Conservation (phyloP, 164 flowering plant genomes). For the Piper longum region DNA sequence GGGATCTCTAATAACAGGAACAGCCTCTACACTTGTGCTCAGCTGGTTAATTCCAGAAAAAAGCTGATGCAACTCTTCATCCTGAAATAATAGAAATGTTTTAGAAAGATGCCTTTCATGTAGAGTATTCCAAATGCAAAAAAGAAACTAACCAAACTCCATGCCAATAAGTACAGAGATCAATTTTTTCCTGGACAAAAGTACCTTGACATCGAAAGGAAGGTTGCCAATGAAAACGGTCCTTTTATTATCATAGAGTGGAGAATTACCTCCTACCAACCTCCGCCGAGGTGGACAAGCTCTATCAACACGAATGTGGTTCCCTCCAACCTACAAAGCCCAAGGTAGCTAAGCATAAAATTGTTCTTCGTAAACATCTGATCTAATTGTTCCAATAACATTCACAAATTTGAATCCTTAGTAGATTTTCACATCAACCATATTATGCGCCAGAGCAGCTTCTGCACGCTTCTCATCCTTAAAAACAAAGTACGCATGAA, state of each 20-base stretch:
- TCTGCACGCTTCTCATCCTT: constrained; percentile 63
- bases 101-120: neutral
- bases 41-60: constrained; percentile 47
- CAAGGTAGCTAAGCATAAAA: neutral
- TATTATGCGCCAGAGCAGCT: constrained; percentile 72
- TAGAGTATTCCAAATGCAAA: neutral
- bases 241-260: constrained; percentile 68
- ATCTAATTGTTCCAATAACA: neutral
- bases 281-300: constrained; percentile 97
- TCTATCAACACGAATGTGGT: constrained; percentile 86
- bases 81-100: constrained; percentile 26
- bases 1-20: constrained; percentile 73
- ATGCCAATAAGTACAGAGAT: neutral
- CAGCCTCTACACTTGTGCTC: constrained; percentile 64
- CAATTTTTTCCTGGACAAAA: neutral
- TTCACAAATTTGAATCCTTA: neutral
- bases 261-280: constrained; percentile 51
- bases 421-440: constrained; percentile 49
- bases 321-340: constrained; percentile 54
- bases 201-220: constrained; percentile 93
- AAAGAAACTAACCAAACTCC: neutral
- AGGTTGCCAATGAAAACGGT: constrained; percentile 93
- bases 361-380: too few relatives aligned
- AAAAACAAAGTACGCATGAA: constrained; percentile 82
- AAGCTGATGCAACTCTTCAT: constrained; percentile 81